A percentile compares a stretch with the other conserved stretches of the same genome.
Conservation (phyloP, 2,329 filamentous ascomycete species). For the Ophiobolus disseminans region DNA sequence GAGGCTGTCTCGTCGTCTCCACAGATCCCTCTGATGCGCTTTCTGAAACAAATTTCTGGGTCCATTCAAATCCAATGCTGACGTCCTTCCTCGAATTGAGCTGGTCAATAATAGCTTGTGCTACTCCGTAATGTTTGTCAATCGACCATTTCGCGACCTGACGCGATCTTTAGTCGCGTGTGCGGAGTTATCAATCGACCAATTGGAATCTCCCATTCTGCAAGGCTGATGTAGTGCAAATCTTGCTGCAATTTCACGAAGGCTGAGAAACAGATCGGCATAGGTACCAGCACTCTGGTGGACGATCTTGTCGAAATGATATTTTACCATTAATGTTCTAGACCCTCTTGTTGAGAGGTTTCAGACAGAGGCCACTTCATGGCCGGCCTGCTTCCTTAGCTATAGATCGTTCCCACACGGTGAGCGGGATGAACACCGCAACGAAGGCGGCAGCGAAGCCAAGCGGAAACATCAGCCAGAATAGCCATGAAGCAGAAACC, state of each 20-base stretch:
- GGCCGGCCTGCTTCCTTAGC: too few relatives aligned
- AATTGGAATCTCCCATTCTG: slow-evolving; percentile 11
- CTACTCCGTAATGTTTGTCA: slow-evolving; percentile 4
- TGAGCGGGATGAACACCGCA: neutral
- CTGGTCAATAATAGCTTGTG: slow-evolving; percentile 1
- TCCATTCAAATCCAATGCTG: neutral
- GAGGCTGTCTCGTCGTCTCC: neutral
- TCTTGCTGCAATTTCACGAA: slow-evolving; percentile 30
- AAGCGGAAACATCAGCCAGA: neutral
- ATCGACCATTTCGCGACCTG: slow-evolving; percentile 12
- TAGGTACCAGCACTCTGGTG: slow-evolving; percentile 10
- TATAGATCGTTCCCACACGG: too few relatives aligned
- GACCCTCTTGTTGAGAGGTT: too few relatives aligned
- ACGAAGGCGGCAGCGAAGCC: neutral
- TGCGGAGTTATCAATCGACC: slow-evolving; percentile 1
- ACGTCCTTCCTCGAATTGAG: neutral
- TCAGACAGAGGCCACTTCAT: too few relatives aligned
- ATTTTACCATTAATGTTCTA: too few relatives aligned
- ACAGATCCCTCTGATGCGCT: neutral
- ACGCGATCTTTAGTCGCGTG: slow-evolving; percentile 19
- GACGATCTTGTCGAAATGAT: neutral
- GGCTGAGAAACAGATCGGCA: slow-evolving; percentile 21
- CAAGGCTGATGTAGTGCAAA: slow-evolving; percentile 27
- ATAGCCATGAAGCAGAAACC: slow-evolving; percentile 1
- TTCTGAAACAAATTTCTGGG: slow-evolving; percentile 1